Evolutionary conservation across 495 filamentous ascomycete species (phyloP), one percentile per base, ranked within the genome.

Genomic region (Hypomontagnella monticulosa): DNA sequence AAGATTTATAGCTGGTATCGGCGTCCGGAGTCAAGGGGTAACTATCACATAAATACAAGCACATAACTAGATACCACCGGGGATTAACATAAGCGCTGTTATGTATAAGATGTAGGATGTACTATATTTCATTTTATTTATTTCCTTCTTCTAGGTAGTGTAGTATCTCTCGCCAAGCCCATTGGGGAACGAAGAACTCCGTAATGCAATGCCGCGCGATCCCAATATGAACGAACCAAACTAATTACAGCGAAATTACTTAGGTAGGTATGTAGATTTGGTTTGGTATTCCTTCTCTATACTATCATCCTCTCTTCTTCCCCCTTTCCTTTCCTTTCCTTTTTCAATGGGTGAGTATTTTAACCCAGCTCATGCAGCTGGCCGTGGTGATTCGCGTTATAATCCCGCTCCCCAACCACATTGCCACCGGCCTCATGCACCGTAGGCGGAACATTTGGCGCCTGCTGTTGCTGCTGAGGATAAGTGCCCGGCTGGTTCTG

Each of bases 361-460:
- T 57, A 74, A 8, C 51, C 57, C 38, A 74, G 14, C 59, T 74
- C 72, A 30, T 75, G 72, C 23, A 75, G 53, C 42, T 75, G 58
- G 1, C 72, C 72, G 27, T 57, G 72, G 27, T 75, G 72, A 61
- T 75, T 69, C 33, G 64, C 44, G 41, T 71, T 69, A 23, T 71
- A 71, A 53, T 67, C 67, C 3, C 58, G 33, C 11, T 64, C 64
- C 3, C 70, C 72, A 4, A 74, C 67, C 15, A 57, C 66, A 3
- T 74, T 71, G 1, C 72, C 72, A n/a, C 72, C 72, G 6, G 72
- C 72, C 37, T 74, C 72, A 43, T 73, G 62, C 15, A 74, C 70
- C 4, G 67, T 74, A 6, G 70, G 64, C 14, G 64, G 72, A 1
- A 72, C 60, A 46, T 68, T 56, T 1, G 64, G 63, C 11, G 30